Conservation (phyloP, 2,329 filamentous ascomycete species). For the Calonectria pteridis region DNA sequence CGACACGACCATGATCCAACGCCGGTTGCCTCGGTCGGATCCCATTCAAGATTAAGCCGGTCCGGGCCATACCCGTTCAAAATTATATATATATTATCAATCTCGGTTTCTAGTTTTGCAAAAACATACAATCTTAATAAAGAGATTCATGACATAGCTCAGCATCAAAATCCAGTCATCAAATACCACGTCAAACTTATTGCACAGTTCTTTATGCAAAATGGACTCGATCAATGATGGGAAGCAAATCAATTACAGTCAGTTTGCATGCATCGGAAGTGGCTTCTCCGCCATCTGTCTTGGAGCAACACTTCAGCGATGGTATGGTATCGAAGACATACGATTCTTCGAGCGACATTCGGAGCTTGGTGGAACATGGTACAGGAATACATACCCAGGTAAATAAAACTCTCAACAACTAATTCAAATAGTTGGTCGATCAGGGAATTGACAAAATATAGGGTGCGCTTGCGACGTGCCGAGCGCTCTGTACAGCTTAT, state of each 20-base stretch:
- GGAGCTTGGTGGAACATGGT: constrained; percentile 74
- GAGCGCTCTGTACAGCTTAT: constrained; percentile 70
- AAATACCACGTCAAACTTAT: no score
- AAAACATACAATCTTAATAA: no score
- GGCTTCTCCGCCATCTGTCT: constrained; percentile 74
- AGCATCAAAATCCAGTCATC: no score
- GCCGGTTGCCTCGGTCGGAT: no score
- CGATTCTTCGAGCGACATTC: constrained; percentile 70
- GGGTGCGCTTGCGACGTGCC: constrained; percentile 69
- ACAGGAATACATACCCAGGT: constrained; percentile 72
- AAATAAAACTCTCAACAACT: constrained; percentile 3
- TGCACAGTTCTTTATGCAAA: background rate
- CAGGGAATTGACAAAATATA: constrained; percentile 14
- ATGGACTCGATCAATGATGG: background rate
- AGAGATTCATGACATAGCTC: no score
- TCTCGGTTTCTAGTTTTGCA: no score
- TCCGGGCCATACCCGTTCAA: no score
- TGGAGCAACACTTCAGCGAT: constrained; percentile 68
- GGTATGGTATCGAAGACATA: constrained; percentile 70
- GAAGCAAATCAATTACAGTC: constrained; percentile 44
- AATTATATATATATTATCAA: no score
- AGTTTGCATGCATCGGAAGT: constrained; percentile 65
- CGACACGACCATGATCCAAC: no score
- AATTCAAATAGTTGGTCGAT: no score
- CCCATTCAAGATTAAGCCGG: no score